Conservation (phyloP, 2,329 filamentous ascomycete species). For the Ceratocystiopsis minuta region DNA sequence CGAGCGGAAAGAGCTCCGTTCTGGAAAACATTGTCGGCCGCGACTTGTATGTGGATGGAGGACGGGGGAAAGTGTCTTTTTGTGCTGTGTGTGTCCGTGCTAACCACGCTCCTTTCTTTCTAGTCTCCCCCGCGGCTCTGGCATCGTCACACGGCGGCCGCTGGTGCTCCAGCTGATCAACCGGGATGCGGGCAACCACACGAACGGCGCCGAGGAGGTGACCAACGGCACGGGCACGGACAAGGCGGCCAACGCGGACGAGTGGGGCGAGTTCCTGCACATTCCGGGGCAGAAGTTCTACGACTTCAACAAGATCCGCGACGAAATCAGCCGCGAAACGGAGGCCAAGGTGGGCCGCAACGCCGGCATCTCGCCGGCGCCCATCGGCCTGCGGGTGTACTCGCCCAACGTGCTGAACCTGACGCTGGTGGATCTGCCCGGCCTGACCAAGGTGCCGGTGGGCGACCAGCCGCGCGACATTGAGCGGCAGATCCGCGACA, state of each 20-base stretch:
- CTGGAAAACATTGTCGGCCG: slow-evolving; percentile 96
- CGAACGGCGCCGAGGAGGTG: slow-evolving; percentile 57
- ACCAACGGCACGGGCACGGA: slow-evolving; percentile 42
- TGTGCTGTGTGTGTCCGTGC: no score
- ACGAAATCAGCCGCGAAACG: slow-evolving; percentile 83
- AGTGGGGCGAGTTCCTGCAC: slow-evolving; percentile 98
- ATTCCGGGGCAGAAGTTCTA: slow-evolving; percentile 80
- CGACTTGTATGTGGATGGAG: slow-evolving; percentile 62
- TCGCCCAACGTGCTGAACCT: slow-evolving; percentile 92
- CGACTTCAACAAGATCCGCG: slow-evolving; percentile 94
- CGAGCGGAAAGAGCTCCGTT: slow-evolving; percentile 97
- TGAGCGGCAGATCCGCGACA: slow-evolving; percentile 90
- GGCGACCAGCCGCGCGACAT: slow-evolving; percentile 95
- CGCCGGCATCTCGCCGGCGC: slow-evolving; percentile 93
- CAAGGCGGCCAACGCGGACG: slow-evolving; percentile 76
- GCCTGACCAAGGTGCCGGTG: slow-evolving; percentile 94
- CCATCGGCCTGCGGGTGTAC: slow-evolving; percentile 97
- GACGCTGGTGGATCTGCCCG: slow-evolving; percentile 88
- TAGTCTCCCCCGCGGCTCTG: slow-evolving; percentile 88
- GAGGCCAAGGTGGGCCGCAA: slow-evolving; percentile 54
- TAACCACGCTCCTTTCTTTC: background rate
- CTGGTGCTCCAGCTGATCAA: slow-evolving; percentile 98
- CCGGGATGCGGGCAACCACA: slow-evolving; percentile 43
- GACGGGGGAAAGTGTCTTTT: background rate
- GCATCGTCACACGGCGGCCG: slow-evolving; percentile 90